Evolutionary conservation across 805 yeast species (phyloP), one percentile per base, ranked within the genome.

Genomic region (Myxozyma sirexii): DNA sequence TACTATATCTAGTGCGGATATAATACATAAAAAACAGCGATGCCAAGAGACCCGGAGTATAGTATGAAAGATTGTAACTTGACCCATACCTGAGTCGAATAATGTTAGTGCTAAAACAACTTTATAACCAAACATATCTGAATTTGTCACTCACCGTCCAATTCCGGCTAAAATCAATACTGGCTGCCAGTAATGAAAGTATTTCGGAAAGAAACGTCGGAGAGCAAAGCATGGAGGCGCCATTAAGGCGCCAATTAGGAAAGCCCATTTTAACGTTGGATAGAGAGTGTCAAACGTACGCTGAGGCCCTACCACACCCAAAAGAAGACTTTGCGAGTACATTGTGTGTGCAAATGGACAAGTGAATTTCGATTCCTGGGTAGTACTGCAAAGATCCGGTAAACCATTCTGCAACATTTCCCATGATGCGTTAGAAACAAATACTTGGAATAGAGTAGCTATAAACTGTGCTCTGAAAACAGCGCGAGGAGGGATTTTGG

Each of bases 21-120:
- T 77, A 77, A 72, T 78, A 84, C 75, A 83, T 83, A 75, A 85
- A 86, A 4, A 77, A 52, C 62, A 79, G 78, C 2, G 88, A 86
- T 37, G 81, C 76, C 71, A 84, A 85, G 70, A 84, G 85, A 71
- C 85, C 86, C 26, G 88, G 84, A 2, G 90, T 84, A 37, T 88
- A 86, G 42, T 93, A 92, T 8, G 94, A 91, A 66, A 86, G 83
- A 66, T 79, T 77, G 45, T 85, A 86, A n/a, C 81, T 74, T 33
- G 60, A 35, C 15, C 51, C 51, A 27, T 47, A 47, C 19, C 51
- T 44, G 27, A n/a, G n/a, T n/a, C n/a, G n/a, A n/a, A n/a, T n/a
- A n/a, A n/a, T n/a, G n/a, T n/a, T 44, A 44, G 10, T 29, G 4
- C 21, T 10, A n/a, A 27, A 27, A 4, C 2, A 26, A 27, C 3